Base-by-base conservation (phyloP, 805 yeast species). In the Candida multigemmis region DNA sequence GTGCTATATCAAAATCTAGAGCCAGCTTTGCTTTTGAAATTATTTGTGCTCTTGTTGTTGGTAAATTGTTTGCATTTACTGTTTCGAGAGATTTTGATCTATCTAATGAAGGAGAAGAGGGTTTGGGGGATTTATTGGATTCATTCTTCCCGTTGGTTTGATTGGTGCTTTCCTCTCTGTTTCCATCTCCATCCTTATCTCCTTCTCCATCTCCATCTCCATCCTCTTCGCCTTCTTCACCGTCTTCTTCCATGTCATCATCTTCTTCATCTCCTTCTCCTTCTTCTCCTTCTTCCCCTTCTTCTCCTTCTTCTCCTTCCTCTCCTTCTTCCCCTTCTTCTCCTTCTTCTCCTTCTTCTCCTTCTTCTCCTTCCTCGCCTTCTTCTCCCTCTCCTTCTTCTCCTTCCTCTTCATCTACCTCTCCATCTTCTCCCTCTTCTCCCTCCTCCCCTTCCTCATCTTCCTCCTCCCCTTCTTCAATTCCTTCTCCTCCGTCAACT, bases 1-100 rank as follows among this genome's bases (percentile, higher is more conserved):
- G 97, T 20, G 71, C 63, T 2, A 89, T 74, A 31, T 82, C 93
- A 39, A 76, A 74, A 1, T 70, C 55, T 3, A 66, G 59, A 6
- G 84, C 74, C 0, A 53, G 26, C 28, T 59, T 54, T 1, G 81
- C 72, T 16, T 70, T 69, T 18, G 48, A 48, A 3, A 59, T 42
- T 2, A 65, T 41, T 17, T 44, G 38, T 25, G 46, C 46, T 19
- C 61, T 38, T 22, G 48, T 37, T 2, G 38, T 32, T 20, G 33
- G 7, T 13, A 30, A 23, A 13, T 27, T n/a, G 26, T 30, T 22
- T 14, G 18, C 12, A 17, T 32, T 33, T n/a, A 16, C 25, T 6
- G 21, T 23, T 14, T 21, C 19, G 10, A 17, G n/a, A n/a, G n/a
- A n/a, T n/a, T n/a, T n/a, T n/a, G n/a, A n/a, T n/a, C n/a, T n/a